Evolutionary conservation across 495 filamentous ascomycete genomes (phyloP).

Genomic region (Talaromyces nanjingensis): DNA sequence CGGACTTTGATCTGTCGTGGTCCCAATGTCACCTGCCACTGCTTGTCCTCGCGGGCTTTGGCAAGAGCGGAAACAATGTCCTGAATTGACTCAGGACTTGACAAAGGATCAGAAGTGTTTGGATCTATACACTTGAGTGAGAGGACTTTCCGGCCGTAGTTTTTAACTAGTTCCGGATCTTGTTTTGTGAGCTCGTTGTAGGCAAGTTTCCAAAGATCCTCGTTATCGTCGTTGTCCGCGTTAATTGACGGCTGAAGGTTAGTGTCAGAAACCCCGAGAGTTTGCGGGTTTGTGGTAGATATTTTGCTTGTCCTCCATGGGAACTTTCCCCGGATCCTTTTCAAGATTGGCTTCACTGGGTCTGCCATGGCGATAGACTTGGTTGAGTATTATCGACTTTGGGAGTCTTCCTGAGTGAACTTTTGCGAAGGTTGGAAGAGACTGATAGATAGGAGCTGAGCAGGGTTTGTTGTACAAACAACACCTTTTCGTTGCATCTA

Average conservation of each 20-base stretch:
- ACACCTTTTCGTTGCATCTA: neutral
- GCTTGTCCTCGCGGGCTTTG: neutral
- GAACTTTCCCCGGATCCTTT: neutral
- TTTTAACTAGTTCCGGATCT: neutral
- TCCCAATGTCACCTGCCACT: neutral
- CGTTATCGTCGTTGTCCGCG: neutral
- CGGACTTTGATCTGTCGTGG: neutral
- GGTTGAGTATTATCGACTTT: neutral
- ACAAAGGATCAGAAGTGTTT: neutral
- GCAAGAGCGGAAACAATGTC: neutral
- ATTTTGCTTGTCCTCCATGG: neutral
- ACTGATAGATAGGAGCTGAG: neutral
- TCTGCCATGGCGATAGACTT: neutral
- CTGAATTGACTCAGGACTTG: neutral
- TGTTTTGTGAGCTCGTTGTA: neutral
- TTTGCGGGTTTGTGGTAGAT: neutral
- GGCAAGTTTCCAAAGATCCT: neutral
- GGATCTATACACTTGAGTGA: neutral
- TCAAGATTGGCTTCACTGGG: neutral
- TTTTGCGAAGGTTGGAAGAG: neutral
- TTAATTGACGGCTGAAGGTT: neutral
- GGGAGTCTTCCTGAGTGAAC: neutral
- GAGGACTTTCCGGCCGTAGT: neutral
- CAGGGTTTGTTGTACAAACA: neutral
- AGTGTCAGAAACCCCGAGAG: neutral